Conservation (phyloP, 257 asterid genomes). For the Nicotiana obtusifolia region DNA sequence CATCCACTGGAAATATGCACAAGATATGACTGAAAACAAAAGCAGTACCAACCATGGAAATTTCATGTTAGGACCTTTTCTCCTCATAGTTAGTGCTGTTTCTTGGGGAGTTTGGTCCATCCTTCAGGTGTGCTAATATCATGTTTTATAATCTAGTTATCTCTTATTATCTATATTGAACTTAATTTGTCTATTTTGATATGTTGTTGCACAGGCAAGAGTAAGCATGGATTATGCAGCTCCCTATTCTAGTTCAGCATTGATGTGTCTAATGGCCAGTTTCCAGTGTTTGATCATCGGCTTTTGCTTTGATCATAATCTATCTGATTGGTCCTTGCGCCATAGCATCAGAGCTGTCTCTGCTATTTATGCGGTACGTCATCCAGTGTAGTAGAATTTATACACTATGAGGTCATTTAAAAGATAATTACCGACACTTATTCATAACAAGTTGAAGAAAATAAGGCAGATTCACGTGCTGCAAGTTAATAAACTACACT, state of each 20-base stretch:
- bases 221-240: conserved; percentile 53
- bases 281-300: conserved; percentile 59
- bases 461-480: not conserved
- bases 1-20: conserved; percentile 70
- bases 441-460: not conserved
- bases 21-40: conserved; percentile 26
- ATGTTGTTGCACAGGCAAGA: conserved; percentile 35
- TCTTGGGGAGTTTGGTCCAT: conserved; percentile 82
- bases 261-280: conserved; percentile 72
- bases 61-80: conserved; percentile 55
- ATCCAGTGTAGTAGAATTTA: not conserved
- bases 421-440: not conserved
- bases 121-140: conserved; percentile 43
- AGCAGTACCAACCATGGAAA: conserved; percentile 32
- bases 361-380: conserved; percentile 47
- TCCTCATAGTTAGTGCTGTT: conserved; percentile 61
- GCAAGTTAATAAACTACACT: not conserved
- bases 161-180: not conserved
- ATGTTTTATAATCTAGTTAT: not conserved
- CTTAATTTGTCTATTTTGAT: not conserved
- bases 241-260: conserved; percentile 76
- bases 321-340: conserved; percentile 68
- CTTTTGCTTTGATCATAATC: conserved; percentile 40
- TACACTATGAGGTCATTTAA: too few relatives aligned
- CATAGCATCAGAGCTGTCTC: conserved; percentile 63